Percentiles rank a stretch among this genome's conserved stretches.
Conservation (phyloP, 1,284 basidiomycete species). For the Moesziomyces antarcticus region DNA sequence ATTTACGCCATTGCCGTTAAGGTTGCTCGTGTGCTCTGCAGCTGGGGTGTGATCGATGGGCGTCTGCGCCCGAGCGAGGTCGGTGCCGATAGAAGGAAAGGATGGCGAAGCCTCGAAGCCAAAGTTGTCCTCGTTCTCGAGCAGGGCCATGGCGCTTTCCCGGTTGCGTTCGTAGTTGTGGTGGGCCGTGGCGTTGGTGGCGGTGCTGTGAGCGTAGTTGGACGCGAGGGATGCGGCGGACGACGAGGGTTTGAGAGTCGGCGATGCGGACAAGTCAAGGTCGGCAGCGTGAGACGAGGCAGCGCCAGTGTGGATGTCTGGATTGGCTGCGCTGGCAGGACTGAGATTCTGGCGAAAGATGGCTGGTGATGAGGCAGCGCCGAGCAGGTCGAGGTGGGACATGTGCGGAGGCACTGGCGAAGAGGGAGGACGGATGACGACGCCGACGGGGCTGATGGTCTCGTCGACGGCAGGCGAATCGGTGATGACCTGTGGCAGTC, state of each 20-base stretch:
- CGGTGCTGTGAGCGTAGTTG: constrained; percentile 32
- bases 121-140: constrained; percentile 44
- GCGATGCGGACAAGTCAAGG: constrained; percentile 2
- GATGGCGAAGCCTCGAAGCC: constrained; percentile 19
- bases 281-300: constrained; percentile 4
- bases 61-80: no score
- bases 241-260: constrained; percentile 28
- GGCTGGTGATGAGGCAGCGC: constrained; percentile 3
- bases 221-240: constrained; percentile 31
- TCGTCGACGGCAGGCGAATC: constrained; percentile 47
- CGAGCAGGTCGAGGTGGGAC: constrained; percentile 6
- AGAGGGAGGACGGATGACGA: constrained; percentile 38
- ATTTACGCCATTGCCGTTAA: no score
- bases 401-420: constrained; percentile 36
- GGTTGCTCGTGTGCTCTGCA: no score
- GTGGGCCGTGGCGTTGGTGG: constrained; percentile 21
- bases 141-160: constrained; percentile 36
- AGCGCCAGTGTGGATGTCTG: neutral
- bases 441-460: constrained; percentile 34
- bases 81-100: constrained; percentile 1
- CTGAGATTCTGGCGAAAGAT: constrained; percentile 24
- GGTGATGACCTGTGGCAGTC: constrained; percentile 25
- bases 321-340: constrained; percentile 10
- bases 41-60: no score
- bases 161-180: constrained; percentile 34